Percentiles rank a stretch among this genome's conserved stretches.
phyloP scores from a whole-genome alignment of 2,329 filamentous ascomycete species.

The Trichophyton verrucosum region DNA sequence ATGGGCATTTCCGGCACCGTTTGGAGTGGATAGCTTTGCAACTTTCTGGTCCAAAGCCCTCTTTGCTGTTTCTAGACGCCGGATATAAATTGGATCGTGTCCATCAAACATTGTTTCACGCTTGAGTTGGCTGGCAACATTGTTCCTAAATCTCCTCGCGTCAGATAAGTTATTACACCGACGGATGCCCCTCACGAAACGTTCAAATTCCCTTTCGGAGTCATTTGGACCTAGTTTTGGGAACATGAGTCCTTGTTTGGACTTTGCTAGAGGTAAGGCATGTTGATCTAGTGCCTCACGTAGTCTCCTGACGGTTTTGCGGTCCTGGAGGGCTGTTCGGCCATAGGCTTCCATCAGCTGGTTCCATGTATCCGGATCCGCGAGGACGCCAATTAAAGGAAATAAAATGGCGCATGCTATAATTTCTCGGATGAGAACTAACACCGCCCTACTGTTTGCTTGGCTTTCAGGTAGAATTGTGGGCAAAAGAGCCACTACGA shows the following conservation, averaged over 20 bases:
- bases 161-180: conserved; percentile 87
- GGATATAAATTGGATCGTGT: conserved; percentile 75
- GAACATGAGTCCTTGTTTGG: conserved; percentile 53
- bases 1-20: conserved; percentile 29
- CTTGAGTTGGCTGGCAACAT: conserved; percentile 83
- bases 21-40: conserved; percentile 60
- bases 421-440: conserved; percentile 72
- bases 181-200: conserved; percentile 79
- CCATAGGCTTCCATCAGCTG: conserved; percentile 85
- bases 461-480: conserved; percentile 60
- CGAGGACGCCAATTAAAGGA: conserved; percentile 65
- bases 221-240: conserved; percentile 71
- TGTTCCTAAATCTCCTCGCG: conserved; percentile 79
- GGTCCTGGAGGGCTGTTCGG: conserved; percentile 77
- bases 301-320: conserved; percentile 85
- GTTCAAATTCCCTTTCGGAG: conserved; percentile 84
- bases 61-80: conserved; percentile 84
- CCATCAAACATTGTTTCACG: conserved; percentile 65
- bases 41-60: conserved; percentile 80
- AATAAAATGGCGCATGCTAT: conserved; percentile 83
- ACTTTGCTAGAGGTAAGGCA: conserved; percentile 64
- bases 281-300: conserved; percentile 89
- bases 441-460: conserved; percentile 67
- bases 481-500: conserved; percentile 61
- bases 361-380: conserved; percentile 95